A percentile compares a stretch with the other conserved stretches of the same genome.
Conservation (phyloP, 176 grass and related monocot genomes). For the Avena insularis region DNA sequence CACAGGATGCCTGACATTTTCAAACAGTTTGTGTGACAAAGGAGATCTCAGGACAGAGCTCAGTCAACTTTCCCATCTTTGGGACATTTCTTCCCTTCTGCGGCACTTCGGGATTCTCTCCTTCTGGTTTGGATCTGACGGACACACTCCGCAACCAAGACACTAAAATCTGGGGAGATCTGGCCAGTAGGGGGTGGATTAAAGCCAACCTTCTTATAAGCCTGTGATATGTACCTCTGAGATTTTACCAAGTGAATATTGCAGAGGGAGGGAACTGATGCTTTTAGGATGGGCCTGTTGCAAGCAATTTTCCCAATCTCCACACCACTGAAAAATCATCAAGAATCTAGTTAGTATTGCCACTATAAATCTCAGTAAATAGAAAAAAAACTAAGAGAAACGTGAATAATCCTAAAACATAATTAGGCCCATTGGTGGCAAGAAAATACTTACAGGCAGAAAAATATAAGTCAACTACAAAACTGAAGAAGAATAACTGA, state of each 20-base stretch:
- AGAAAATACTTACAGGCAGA: neutral
- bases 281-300: slow-evolving; percentile 70
- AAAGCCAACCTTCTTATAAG: slow-evolving; percentile 73
- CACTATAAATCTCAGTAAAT: slow-evolving; percentile 34
- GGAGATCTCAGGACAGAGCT: slow-evolving; percentile 32
- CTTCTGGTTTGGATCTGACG: slow-evolving; percentile 81
- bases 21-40: slow-evolving; percentile 36
- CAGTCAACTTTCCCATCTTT: slow-evolving; percentile 61
- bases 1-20: slow-evolving; percentile 28
- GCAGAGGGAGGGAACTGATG: slow-evolving; percentile 73
- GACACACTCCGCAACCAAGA: slow-evolving; percentile 76
- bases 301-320: slow-evolving; percentile 71
- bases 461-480: neutral
- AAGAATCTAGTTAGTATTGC: slow-evolving; percentile 31
- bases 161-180: slow-evolving; percentile 60
- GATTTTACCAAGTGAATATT: slow-evolving; percentile 63
- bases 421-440: neutral
- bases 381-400: slow-evolving; percentile 5
- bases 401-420: neutral
- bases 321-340: slow-evolving; percentile 47
- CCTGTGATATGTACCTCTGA: slow-evolving; percentile 68
- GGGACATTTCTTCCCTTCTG: slow-evolving; percentile 30
- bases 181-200: slow-evolving; percentile 60
- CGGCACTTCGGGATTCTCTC: slow-evolving; percentile 49
- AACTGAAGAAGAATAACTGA: neutral